A percentile compares a stretch with the other conserved stretches of the same genome.
Conservation (phyloP, 345 rosid species). For the Conringia planisiliqua region DNA sequence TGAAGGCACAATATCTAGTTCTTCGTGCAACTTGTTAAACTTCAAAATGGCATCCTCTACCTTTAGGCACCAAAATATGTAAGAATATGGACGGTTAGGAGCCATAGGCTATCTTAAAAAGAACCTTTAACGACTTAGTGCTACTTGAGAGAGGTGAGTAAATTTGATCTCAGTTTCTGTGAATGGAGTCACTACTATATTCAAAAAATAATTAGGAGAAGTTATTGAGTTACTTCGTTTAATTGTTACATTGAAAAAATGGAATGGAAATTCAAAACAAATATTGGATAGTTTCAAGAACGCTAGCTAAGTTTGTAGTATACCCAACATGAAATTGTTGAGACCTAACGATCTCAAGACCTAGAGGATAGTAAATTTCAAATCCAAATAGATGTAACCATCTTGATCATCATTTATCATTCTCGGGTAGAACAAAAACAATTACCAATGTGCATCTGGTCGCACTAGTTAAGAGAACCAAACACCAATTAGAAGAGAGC, state of each 20-base stretch:
- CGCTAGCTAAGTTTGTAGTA: background rate
- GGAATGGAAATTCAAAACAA: background rate
- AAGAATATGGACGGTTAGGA: constrained; percentile 12
- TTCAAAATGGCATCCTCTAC: constrained; percentile 55
- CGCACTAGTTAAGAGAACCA: background rate
- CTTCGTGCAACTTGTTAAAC: constrained; percentile 56
- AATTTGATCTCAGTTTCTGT: constrained; percentile 1
- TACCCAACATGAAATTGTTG: constrained; percentile 5
- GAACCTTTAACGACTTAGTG: background rate
- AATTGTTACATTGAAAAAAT: background rate
- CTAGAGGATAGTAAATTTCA: background rate
- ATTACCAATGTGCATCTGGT: background rate
- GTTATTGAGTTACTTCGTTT: background rate
- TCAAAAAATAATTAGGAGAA: background rate
- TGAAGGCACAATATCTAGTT: constrained; percentile 54
- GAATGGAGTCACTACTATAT: background rate
- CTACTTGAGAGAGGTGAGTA: background rate
- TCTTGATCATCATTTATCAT: background rate
- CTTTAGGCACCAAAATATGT: constrained; percentile 36
- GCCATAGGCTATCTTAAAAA: background rate
- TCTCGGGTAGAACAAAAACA: background rate
- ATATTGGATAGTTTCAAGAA: background rate
- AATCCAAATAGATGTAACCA: background rate
- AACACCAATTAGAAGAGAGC: background rate
- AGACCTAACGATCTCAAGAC: constrained; percentile 2